Percentiles rank a stretch among this genome's conserved stretches.
Evolutionary conservation across 2,329 filamentous ascomycete species (phyloP).

Genomic region (Ophiobolus disseminans): DNA sequence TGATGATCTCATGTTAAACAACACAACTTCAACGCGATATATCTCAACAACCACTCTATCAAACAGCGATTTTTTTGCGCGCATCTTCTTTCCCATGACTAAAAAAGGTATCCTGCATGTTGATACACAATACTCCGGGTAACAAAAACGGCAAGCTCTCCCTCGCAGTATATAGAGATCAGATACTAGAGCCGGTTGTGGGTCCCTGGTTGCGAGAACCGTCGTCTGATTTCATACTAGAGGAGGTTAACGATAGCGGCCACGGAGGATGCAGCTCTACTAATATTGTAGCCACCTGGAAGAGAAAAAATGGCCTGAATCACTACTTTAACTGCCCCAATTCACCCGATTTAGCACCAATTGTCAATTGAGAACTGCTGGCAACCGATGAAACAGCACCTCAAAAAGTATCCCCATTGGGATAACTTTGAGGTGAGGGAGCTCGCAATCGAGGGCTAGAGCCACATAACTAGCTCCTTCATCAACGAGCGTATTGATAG

Average conservation of each 20-base stretch:
- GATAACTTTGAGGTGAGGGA: constrained; percentile 1
- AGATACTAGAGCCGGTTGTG: constrained; percentile 16
- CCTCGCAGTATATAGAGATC: too few species aligned
- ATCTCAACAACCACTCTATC: background rate
- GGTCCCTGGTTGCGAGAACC: constrained; percentile 4
- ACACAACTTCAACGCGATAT: background rate
- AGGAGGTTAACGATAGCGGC: too few species aligned
- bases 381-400: constrained; percentile 12
- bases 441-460: background rate
- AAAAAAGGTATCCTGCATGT: background rate
- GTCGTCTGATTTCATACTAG: constrained; percentile 1
- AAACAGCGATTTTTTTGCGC: background rate
- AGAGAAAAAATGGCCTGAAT: constrained; percentile 4
- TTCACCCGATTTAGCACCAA: constrained; percentile 13
- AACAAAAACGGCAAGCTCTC: constrained; percentile 10
- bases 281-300: constrained; percentile 12
- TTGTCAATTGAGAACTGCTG: constrained; percentile 18
- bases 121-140: constrained; percentile 6
- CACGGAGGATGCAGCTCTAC: background rate
- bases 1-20: too few species aligned
- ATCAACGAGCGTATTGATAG: constrained; percentile 1
- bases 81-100: background rate
- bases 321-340: constrained; percentile 12
- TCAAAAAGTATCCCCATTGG: constrained; percentile 7
- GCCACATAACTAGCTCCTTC: background rate